Evolutionary conservation across 1,139 yeast species (phyloP), one percentile per base, ranked within the genome.

Genomic region (Geotrichum carabidarum): DNA sequence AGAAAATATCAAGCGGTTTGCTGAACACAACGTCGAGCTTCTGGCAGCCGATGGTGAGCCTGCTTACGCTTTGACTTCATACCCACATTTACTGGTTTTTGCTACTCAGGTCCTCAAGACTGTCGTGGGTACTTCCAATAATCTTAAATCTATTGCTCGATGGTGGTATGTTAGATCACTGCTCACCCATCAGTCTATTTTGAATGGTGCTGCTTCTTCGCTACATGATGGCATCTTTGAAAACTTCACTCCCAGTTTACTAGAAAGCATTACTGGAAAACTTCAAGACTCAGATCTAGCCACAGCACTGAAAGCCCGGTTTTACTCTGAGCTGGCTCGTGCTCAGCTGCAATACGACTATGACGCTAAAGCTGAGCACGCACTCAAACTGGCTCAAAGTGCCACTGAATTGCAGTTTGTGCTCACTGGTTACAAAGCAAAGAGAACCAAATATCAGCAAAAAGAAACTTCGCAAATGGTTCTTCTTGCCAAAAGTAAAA

Each of bases 371-470:
- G 66, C 82, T 78, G 52, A 77, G 81, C 47, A 81, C 79, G 8
- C 75, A 77, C 34, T 77, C 80, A 63, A 71, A 69, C 11, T 77
- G 74, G 69, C 94, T 79, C 32, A 78, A 76, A 55, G 75, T 15
- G 49, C 57, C 11, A 82, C 95, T 0, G 79, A 81, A 1, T 75
- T 94, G 49, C 73, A 78, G 44, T 78, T 85, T 59, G 78, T 84
- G 0, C 71, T 91, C 49, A 85, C 97, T 1, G 99, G 99, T 60
- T 88, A 93, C 50, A 82, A 83, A 62, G 97, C 96, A 5, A 86
- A 84, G 66, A 78, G 94, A 67, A 91, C 99, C 2, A 88, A 87
- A 68, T 87, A 74, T 66, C 99, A 93, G 70, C 78, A 77, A 47
- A 78, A 76, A 48, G 81, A 83, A 30, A 80, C 86, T 14, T 79